A percentile compares a stretch with the other conserved stretches of the same genome.
Conservation (phyloP, 2,329 filamentous ascomycete species). For the Thelonectria olida region DNA sequence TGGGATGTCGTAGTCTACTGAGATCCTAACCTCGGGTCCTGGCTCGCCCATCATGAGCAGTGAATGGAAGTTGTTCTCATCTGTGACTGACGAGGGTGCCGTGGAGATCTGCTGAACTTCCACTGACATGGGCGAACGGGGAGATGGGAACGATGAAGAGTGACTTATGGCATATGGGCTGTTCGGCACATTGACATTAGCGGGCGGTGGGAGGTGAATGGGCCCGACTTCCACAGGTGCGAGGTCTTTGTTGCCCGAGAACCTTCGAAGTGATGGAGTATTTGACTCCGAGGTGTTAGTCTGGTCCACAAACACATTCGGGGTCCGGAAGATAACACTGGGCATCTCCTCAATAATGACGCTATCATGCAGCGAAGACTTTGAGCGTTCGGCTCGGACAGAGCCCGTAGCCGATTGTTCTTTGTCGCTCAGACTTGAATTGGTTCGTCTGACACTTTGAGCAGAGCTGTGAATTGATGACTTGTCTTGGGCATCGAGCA, state of each 20-base stretch:
- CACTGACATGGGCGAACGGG: conserved; percentile 73
- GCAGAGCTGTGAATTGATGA: conserved; percentile 33
- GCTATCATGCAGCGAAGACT: conserved; percentile 61
- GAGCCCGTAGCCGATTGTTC: conserved; percentile 39
- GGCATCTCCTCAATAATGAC: conserved; percentile 58
- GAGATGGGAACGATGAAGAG: conserved; percentile 75
- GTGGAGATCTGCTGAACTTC: conserved; percentile 79
- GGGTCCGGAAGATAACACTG: conserved; percentile 51
- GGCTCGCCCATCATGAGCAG: conserved; percentile 75
- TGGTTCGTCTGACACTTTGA: conserved; percentile 51
- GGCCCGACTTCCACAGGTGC: conserved; percentile 61
- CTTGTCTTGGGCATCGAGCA: conserved; percentile 35
- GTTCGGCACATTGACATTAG: conserved; percentile 58
- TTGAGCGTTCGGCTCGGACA: conserved; percentile 59
- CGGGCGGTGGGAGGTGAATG: conserved; percentile 54
- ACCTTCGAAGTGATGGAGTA: conserved; percentile 56
- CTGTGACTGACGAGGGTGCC: conserved; percentile 76
- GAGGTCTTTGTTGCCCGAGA: conserved; percentile 55
- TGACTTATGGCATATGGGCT: conserved; percentile 73
- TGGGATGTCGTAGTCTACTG: conserved; percentile 74
- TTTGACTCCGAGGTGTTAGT: conserved; percentile 51
- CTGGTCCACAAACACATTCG: conserved; percentile 45
- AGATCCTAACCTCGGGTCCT: conserved; percentile 76
- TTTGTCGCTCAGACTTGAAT: conserved; percentile 55
- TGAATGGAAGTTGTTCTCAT: conserved; percentile 76